Percentiles rank a stretch among this genome's conserved stretches.
Evolutionary conservation across 2,329 filamentous ascomycete species (phyloP).

Genomic region (Epichloe baconii): DNA sequence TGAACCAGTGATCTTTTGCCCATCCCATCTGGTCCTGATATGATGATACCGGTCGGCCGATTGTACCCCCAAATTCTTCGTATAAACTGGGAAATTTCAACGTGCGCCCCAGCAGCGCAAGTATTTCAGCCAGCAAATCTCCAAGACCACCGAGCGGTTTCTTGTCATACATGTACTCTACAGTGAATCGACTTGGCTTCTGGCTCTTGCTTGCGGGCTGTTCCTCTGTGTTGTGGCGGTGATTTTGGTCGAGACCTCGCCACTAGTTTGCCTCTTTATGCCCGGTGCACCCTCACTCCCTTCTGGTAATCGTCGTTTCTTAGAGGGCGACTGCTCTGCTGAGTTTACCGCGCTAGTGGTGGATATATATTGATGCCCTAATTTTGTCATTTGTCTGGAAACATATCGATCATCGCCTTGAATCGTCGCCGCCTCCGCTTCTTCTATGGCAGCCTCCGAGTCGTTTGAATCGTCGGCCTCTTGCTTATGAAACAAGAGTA

Average conservation of each 20-base stretch:
- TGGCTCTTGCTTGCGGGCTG: constrained; percentile 16
- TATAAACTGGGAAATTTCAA: constrained; percentile 13
- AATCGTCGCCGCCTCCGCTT: constrained; percentile 21
- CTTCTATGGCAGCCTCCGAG: constrained; percentile 35
- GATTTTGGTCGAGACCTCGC: neutral
- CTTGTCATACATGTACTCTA: constrained; percentile 15
- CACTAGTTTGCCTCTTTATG: constrained; percentile 1
- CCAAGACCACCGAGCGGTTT: constrained; percentile 18
- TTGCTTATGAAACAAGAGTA: constrained; percentile 60
- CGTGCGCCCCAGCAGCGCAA: constrained; percentile 4
- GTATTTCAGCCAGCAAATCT: constrained; percentile 13
- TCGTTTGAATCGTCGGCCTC: constrained; percentile 43
- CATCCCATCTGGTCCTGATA: constrained; percentile 69
- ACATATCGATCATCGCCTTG: constrained; percentile 24
- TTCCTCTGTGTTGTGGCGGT: constrained; percentile 14
- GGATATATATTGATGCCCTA: constrained; percentile 20
- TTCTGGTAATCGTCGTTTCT: constrained; percentile 21
- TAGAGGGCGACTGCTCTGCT: constrained; percentile 14
- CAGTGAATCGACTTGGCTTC: constrained; percentile 17
- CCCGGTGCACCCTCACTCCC: constrained; percentile 14
- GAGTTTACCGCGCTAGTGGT: constrained; percentile 4
- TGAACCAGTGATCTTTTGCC: constrained; percentile 70
- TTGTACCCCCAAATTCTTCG: constrained; percentile 6
- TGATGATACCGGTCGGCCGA: constrained; percentile 43
- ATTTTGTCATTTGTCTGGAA: constrained; percentile 29